Evolutionary conservation across 2,329 filamentous ascomycete genomes (phyloP), one percentile per base, ranked within the genome.

Genomic region (Fonsecaea monophora): DNA sequence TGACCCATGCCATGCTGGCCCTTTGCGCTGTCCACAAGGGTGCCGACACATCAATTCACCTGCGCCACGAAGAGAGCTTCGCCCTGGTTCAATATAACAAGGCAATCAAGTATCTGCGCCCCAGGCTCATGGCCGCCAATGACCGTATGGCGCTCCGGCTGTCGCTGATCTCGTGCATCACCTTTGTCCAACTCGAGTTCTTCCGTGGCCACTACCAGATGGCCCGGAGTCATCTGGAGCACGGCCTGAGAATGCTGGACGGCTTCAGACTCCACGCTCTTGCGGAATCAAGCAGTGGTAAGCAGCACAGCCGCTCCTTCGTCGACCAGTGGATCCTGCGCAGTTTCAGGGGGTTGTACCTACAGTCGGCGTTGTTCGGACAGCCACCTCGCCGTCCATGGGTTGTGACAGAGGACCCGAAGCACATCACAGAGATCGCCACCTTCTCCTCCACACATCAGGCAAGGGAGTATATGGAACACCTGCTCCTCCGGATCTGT

Each of bases 1-100:
- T 82, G 2, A 70, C 78, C 18, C 80, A 82, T 72, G 80, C 81
- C 2, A 70, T 80, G 9, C 70, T 82, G 7, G 78, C 81, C 15
- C 66, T 83, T 21, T 77, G 77, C 21, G 77, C 79, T 5, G 74
- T 75, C 0, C 80, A 80, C 64, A 71, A 72, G 70, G 38, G 57
- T 70, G 72, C 62, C 67, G 53, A 38, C 42, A 40, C 3, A 18
- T n/a, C 32, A 13, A 30, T 40, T 6, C 21, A 15, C 15, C 35
- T 57, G 4, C 53, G 35, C 35, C 42, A 60, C 15, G 58, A 58
- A 12, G 66, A 66, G 18, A 34, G 35, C 3, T 78, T 79, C 38
- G 74, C 75, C 18, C 65, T 82, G 48, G 74, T 70, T 37, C 79
- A 82, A 50, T 81, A 83, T 58, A 79, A 73, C 67, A 78, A 79